Percentiles rank a stretch among this genome's conserved stretches.
Conservation (phyloP, 106 monocot genomes). For the Amphibolis antarctica region DNA sequence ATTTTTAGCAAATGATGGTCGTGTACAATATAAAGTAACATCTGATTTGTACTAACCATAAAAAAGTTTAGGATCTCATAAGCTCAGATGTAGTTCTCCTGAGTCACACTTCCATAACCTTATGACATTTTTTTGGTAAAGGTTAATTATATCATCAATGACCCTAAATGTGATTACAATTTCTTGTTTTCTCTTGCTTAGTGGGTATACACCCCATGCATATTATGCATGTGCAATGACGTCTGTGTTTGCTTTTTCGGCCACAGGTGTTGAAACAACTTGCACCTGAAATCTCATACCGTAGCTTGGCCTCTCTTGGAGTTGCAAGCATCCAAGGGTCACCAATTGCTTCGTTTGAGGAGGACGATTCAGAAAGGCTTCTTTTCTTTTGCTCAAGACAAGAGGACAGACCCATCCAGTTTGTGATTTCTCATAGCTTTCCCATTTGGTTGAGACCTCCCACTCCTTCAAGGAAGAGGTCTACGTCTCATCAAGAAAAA, state of each 20-base stretch:
- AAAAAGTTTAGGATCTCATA: too few relatives aligned
- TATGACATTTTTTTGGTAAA: neutral
- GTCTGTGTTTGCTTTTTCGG: neutral
- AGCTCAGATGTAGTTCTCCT: neutral
- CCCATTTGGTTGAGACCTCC: constrained; percentile 41
- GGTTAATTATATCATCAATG: neutral
- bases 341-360: constrained; percentile 82
- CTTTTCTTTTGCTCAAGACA: constrained; percentile 62
- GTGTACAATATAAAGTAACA: too few relatives aligned
- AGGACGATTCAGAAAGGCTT: constrained; percentile 80
- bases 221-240: neutral
- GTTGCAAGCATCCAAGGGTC: constrained; percentile 73
- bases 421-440: constrained; percentile 7
- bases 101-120: neutral
- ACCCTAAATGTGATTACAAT: neutral
- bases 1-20: too few relatives aligned
- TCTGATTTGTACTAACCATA: too few relatives aligned
- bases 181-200: neutral
- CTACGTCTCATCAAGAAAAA: constrained; percentile 21
- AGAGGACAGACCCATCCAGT: constrained; percentile 6
- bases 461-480: constrained; percentile 28
- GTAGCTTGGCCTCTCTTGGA: constrained; percentile 69
- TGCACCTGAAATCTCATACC: constrained; percentile 58
- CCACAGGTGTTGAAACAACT: constrained; percentile 70
- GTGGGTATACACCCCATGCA: neutral